Conservation (phyloP, 257 asterid genomes). For the Nyctanthes arbortristis region DNA sequence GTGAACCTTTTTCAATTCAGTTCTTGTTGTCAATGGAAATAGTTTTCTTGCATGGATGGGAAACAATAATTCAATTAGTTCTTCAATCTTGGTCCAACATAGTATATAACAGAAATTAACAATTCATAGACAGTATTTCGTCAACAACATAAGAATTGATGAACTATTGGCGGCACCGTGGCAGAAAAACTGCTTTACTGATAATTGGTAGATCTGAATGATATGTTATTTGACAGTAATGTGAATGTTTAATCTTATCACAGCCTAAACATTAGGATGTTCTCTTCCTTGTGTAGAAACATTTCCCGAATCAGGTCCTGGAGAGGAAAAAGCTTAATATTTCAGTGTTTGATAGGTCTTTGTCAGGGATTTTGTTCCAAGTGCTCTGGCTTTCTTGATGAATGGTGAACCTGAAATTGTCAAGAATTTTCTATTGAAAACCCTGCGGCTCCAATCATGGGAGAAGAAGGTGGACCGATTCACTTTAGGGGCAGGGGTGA, state of each 20-base stretch:
- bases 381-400: slow-evolving; percentile 92
- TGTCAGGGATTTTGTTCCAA: slow-evolving; percentile 90
- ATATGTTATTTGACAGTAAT: neutral
- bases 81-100: too few species aligned
- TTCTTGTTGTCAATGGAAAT: neutral
- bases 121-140: too few species aligned
- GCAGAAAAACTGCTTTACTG: too few species aligned
- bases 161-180: too few species aligned
- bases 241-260: neutral
- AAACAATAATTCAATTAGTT: too few species aligned
- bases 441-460: slow-evolving; percentile 88
- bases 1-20: slow-evolving; percentile 30
- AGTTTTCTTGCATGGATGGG: too few species aligned
- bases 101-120: neutral
- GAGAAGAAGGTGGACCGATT: slow-evolving; percentile 91
- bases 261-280: neutral
- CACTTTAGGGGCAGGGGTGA: slow-evolving; percentile 87
- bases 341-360: slow-evolving; percentile 53
- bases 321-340: neutral
- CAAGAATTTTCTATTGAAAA: slow-evolving; percentile 79
- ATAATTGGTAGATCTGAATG: neutral
- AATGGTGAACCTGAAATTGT: slow-evolving; percentile 95
- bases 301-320: neutral
- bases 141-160: neutral
- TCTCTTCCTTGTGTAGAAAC: too few species aligned